Evolutionary conservation across 2,329 filamentous ascomycete genomes (phyloP).

Genomic region (Chrysosporium keratinophilum): DNA sequence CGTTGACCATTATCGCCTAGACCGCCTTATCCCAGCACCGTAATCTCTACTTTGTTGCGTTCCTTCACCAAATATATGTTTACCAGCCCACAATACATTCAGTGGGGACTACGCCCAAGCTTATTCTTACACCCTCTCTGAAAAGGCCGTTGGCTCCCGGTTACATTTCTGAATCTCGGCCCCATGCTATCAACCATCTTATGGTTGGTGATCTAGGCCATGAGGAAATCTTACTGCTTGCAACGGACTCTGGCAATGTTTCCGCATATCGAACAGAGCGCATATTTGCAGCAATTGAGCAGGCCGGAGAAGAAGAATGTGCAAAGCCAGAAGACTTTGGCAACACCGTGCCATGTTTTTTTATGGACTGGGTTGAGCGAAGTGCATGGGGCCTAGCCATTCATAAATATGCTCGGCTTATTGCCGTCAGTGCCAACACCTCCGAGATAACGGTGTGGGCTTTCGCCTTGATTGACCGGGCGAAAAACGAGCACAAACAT

Average conservation of each 20-base stretch:
- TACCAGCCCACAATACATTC: constrained; percentile 36
- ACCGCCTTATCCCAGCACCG: constrained; percentile 39
- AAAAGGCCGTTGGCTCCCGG: constrained; percentile 39
- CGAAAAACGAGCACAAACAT: constrained; percentile 15
- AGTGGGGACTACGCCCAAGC: constrained; percentile 30
- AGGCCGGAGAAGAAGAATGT: not conserved
- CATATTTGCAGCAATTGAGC: constrained; percentile 39
- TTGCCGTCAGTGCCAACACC: constrained; percentile 75
- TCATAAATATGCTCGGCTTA: constrained; percentile 67
- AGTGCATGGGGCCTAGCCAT: constrained; percentile 87
- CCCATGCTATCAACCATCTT: constrained; percentile 60
- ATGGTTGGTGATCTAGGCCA: constrained; percentile 58
- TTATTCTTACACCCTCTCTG: constrained; percentile 35
- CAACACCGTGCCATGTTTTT: constrained; percentile 45
- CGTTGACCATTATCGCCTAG: constrained; percentile 17
- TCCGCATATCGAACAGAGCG: constrained; percentile 56
- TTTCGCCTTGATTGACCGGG: constrained; percentile 42
- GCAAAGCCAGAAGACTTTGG: constrained; percentile 13
- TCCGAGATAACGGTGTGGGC: constrained; percentile 49
- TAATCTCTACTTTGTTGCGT: constrained; percentile 40
- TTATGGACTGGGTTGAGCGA: constrained; percentile 61
- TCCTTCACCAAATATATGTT: constrained; percentile 33
- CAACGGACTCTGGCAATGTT: constrained; percentile 67
- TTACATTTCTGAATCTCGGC: constrained; percentile 41
- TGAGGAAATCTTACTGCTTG: constrained; percentile 57